Evolutionary conservation across 2,329 filamentous ascomycete genomes (phyloP).

Genomic region (Zasmidium citrigriseum): DNA sequence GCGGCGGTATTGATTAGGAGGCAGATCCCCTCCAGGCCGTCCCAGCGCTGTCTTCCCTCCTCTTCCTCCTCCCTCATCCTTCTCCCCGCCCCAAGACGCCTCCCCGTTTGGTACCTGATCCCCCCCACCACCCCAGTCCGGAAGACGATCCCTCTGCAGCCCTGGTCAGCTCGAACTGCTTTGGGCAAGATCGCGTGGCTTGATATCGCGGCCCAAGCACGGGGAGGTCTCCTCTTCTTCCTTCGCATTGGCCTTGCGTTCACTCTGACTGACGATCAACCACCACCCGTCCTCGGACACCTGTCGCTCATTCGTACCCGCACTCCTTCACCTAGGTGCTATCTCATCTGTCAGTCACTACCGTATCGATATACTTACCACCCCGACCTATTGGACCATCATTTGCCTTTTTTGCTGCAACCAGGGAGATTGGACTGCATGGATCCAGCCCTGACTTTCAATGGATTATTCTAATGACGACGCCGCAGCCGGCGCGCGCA

Average conservation of each 20-base stretch:
- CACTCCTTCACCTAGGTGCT: not conserved
- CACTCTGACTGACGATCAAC: not conserved
- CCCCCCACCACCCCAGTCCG: not conserved
- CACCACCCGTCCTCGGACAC: not conserved
- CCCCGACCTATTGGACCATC: not conserved
- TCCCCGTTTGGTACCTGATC: not conserved
- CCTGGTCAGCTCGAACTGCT: not conserved
- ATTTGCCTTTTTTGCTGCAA: too few relatives aligned
- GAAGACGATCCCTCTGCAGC: not conserved
- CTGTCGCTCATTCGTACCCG: not conserved
- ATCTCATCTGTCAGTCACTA: not conserved
- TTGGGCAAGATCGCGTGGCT: not conserved
- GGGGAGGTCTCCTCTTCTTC: too few relatives aligned
- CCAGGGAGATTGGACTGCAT: constrained; percentile 22
- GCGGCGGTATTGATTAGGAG: too few relatives aligned
- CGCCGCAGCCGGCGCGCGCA: constrained; percentile 16
- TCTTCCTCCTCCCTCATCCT: too few relatives aligned
- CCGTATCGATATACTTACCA: not conserved
- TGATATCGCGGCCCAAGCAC: not conserved
- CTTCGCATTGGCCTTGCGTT: not conserved
- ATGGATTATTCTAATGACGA: constrained; percentile 29
- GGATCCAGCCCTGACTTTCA: constrained; percentile 22
- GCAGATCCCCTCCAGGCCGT: too few relatives aligned
- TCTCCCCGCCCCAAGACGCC: too few relatives aligned
- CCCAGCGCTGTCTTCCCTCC: too few relatives aligned